These are phyloP conservation scores for Rhododendron ferrugineum DNA, from an alignment of 148 eudicot genomes.

Conservation along the genomic window DNA sequence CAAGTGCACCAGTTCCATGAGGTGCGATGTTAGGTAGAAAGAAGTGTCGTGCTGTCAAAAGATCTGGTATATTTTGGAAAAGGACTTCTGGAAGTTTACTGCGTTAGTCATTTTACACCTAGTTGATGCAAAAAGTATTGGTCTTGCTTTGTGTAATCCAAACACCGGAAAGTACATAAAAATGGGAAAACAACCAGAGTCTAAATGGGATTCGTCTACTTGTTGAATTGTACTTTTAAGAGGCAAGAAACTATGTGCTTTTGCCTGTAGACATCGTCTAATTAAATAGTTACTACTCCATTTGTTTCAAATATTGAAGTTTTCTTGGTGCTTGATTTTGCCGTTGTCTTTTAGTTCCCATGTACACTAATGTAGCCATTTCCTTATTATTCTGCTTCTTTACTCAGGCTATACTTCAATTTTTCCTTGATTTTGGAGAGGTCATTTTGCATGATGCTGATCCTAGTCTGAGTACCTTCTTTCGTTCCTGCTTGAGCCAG, in stretches of 20 bases:
- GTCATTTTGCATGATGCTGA: conserved; percentile 90
- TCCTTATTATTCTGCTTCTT: conserved; percentile 15
- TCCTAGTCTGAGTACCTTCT: conserved; percentile 73
- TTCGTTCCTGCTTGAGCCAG: conserved; percentile 92
- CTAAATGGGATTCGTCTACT: not conserved
- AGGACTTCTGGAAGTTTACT: too few species aligned
- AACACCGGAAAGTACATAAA: not conserved
- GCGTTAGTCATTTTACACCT: too few species aligned
- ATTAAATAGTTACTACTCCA: not conserved
- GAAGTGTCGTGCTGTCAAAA: not conserved
- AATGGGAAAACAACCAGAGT: not conserved
- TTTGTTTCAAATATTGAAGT: not conserved
- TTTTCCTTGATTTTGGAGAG: conserved; percentile 90
- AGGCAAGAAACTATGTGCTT: not conserved
- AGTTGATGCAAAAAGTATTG: too few species aligned
- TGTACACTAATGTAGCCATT: not conserved
- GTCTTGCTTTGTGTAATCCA: not conserved
- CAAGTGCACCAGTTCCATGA: not conserved
- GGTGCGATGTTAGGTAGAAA: not conserved
- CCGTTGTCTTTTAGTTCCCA: not conserved
- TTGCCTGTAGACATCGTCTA: not conserved
- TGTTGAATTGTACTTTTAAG: not conserved
- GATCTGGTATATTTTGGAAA: too few species aligned
- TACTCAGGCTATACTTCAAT: conserved; percentile 89
- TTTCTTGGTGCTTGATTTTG: not conserved